phyloP scores from a whole-genome alignment of 495 filamentous ascomycete species.

The Xylaria acuta region DNA sequence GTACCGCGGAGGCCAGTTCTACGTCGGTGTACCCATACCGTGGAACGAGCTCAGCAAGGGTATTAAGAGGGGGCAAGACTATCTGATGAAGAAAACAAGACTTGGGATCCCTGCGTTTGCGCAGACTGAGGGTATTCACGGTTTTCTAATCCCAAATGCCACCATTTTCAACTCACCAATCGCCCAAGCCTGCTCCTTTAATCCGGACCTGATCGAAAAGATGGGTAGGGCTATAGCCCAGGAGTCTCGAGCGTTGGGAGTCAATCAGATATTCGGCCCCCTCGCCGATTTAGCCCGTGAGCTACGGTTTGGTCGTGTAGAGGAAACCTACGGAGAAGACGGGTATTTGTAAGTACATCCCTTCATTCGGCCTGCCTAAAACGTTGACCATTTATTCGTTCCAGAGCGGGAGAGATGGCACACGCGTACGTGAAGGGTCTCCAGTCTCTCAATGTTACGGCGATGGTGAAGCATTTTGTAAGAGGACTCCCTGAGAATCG shows the following conservation, averaged over 20 bases:
- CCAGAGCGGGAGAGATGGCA: conserved; percentile 58
- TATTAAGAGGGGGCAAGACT: conserved; percentile 67
- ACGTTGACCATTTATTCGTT: background rate
- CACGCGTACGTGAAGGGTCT: conserved; percentile 65
- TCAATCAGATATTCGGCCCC: conserved; percentile 73
- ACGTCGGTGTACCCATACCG: conserved; percentile 68
- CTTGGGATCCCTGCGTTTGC: conserved; percentile 73
- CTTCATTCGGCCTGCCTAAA: background rate
- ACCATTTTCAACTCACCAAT: conserved; percentile 80
- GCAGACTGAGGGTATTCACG: conserved; percentile 75
- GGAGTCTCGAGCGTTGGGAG: conserved; percentile 67
- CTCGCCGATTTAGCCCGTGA: conserved; percentile 72
- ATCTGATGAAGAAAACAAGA: conserved; percentile 66
- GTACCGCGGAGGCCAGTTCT: conserved; percentile 68
- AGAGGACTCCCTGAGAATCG: background rate
- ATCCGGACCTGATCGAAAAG: conserved; percentile 62
- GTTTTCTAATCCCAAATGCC: conserved; percentile 71
- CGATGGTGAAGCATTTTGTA: conserved; percentile 73
- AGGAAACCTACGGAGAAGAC: conserved; percentile 74
- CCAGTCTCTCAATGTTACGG: conserved; percentile 67
- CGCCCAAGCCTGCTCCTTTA: conserved; percentile 70
- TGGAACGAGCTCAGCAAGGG: conserved; percentile 67
- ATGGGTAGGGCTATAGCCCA: conserved; percentile 67
- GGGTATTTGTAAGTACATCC: conserved; percentile 53
- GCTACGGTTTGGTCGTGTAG: conserved; percentile 70